Conservation (phyloP, 1,139 yeast genomes). For the Candida gigantensis region DNA sequence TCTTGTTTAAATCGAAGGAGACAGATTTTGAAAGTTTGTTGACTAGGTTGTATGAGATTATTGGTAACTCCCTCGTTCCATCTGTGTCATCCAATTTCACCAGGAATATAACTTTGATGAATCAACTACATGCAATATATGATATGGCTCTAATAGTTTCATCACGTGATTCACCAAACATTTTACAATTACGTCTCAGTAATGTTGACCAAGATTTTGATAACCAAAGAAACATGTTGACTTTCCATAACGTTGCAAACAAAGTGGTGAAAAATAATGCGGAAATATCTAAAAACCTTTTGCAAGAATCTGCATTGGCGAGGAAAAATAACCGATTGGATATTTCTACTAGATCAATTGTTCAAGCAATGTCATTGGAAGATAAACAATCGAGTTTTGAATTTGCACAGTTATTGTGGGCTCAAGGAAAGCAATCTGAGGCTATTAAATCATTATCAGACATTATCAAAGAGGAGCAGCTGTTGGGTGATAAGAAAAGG, state of each 20-base stretch:
- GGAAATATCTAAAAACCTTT: conserved; percentile 49
- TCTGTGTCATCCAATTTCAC: conserved; percentile 64
- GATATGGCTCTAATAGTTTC: conserved; percentile 51
- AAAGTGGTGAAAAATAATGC: conserved; percentile 34
- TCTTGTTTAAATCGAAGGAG: conserved; percentile 35
- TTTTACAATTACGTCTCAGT: conserved; percentile 40
- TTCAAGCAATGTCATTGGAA: conserved; percentile 60
- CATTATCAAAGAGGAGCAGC: conserved; percentile 27
- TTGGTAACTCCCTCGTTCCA: conserved; percentile 64
- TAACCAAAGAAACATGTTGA: conserved; percentile 59
- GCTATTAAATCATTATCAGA: conserved; percentile 71
- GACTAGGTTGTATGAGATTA: conserved; percentile 51
- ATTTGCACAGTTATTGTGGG: conserved; percentile 86
- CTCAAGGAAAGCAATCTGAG: conserved; percentile 83
- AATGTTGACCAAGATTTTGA: conserved; percentile 64
- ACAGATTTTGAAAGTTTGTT: conserved; percentile 39
- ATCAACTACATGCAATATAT: conserved; percentile 68
- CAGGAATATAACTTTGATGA: conserved; percentile 56
- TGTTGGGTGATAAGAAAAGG: conserved; percentile 16
- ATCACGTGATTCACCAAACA: conserved; percentile 20
- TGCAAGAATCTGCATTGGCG: conserved; percentile 65
- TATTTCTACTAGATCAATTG: conserved; percentile 70
- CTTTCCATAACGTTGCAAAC: conserved; percentile 60
- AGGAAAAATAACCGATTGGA: conserved; percentile 71
- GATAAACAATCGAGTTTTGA: conserved; percentile 67